phyloP scores from a whole-genome alignment of 495 filamentous ascomycete genomes.

The Aspergillus bertholletiae region DNA sequence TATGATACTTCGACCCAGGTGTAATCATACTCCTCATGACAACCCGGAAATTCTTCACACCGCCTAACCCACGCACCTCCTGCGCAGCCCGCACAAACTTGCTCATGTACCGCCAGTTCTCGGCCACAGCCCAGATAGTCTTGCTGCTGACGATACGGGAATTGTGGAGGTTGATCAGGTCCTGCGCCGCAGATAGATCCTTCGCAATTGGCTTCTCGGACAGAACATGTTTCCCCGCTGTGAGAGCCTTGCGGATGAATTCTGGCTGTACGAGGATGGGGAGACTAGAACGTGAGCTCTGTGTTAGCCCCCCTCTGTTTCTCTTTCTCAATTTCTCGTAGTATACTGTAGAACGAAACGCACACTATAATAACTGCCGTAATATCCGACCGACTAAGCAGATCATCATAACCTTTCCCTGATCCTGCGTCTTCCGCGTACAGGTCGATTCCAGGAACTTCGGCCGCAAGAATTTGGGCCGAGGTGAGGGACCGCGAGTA shows the following conservation, averaged over 20 bases:
- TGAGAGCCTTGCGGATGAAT: conserved; percentile 46
- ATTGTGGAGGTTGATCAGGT: conserved; percentile 61
- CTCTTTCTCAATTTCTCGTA: neutral
- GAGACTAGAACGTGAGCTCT: conserved; percentile 36
- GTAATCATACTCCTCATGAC: conserved; percentile 51
- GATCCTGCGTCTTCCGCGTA: conserved; percentile 60
- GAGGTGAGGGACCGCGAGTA: conserved; percentile 59
- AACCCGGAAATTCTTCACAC: conserved; percentile 61
- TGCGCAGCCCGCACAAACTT: conserved; percentile 54
- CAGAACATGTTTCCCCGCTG: conserved; percentile 74
- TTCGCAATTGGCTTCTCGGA: conserved; percentile 82
- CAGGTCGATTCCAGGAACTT: conserved; percentile 44
- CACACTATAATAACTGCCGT: conserved; percentile 65
- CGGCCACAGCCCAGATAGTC: conserved; percentile 62
- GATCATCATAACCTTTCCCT: conserved; percentile 50
- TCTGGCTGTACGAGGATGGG: conserved; percentile 36
- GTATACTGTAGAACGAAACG: conserved; percentile 3
- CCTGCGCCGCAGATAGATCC: conserved; percentile 57
- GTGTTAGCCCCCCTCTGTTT: conserved; percentile 13
- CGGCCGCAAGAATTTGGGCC: conserved; percentile 35
- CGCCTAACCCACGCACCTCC: conserved; percentile 58
- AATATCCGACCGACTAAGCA: conserved; percentile 64
- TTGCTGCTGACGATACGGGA: conserved; percentile 42
- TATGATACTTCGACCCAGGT: conserved; percentile 54
- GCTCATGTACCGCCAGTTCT: conserved; percentile 70